phyloP scores from a whole-genome alignment of 23 red algal genomes.

The Gracilaria domingensis region DNA sequence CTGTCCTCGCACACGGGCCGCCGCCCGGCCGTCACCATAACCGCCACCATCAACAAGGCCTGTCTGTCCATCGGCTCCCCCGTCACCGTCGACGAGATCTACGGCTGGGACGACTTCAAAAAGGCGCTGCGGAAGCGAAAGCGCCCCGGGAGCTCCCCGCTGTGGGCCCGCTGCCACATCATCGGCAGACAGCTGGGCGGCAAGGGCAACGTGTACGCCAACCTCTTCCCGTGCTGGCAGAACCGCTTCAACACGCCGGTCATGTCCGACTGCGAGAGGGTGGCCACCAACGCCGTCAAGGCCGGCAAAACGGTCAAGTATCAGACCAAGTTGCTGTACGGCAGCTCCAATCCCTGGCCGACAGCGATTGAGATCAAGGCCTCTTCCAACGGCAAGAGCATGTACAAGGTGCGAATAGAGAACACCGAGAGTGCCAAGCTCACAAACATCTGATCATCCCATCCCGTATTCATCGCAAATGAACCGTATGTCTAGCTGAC shows the following conservation, averaged over 20 bases:
- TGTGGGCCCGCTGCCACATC: slow-evolving; percentile 25
- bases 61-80: too few relatives aligned
- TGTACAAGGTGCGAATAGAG: slow-evolving; percentile 34
- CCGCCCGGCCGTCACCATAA: too few relatives aligned
- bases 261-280: slow-evolving; percentile 16
- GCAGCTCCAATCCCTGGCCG: background rate
- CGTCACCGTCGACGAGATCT: too few relatives aligned
- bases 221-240: slow-evolving; percentile 31
- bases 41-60: too few relatives aligned
- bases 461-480: too few relatives aligned
- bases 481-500: too few relatives aligned
- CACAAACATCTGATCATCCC: slow-evolving; percentile 22
- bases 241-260: background rate
- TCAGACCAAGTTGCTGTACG: background rate
- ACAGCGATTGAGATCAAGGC: slow-evolving; percentile 2
- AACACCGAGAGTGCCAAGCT: background rate
- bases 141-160: too few relatives aligned
- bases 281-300: background rate
- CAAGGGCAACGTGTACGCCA: slow-evolving; percentile 14
- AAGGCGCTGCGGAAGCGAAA: too few relatives aligned
- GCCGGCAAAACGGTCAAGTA: background rate
- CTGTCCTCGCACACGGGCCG: too few relatives aligned
- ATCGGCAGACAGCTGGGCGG: slow-evolving; percentile 18
- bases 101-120: too few relatives aligned
- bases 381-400: background rate